Evolutionary conservation across 352 stramenopile genomes (phyloP), one percentile per base, ranked within the genome.

Genomic region (Phytophthora kernoviae): DNA sequence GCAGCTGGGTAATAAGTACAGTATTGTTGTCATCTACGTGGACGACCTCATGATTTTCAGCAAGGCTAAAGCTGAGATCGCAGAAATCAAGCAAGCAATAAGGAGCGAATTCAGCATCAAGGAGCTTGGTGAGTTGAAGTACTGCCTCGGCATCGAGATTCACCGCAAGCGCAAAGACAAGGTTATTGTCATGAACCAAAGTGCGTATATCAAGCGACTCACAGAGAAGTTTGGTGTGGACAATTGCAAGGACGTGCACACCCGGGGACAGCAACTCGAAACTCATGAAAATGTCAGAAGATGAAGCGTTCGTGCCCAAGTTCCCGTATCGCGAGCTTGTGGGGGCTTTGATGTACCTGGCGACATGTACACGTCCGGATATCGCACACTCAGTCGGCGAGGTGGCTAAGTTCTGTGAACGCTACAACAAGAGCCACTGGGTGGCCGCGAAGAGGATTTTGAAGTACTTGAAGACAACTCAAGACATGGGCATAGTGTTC

Each of bases 241-340:
- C 24, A 30, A 30, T 3, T 30, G 24, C 24, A 30, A 30, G 24
- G 24, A 30, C 24, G n/a, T n/a, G n/a, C n/a, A n/a, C n/a, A n/a
- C n/a, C n/a, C n/a, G n/a, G n/a, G n/a, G n/a, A n/a, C n/a, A n/a
- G n/a, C n/a, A n/a, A n/a, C n/a, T n/a, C n/a, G n/a, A n/a, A n/a
- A n/a, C n/a, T n/a, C n/a, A n/a, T n/a, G n/a, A n/a, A n/a, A n/a
- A n/a, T n/a, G n/a, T n/a, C n/a, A n/a, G n/a, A n/a, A n/a, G n/a
- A n/a, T n/a, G n/a, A n/a, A n/a, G n/a, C n/a, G n/a, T n/a, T n/a
- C n/a, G n/a, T n/a, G n/a, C n/a, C n/a, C n/a, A n/a, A n/a, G n/a
- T n/a, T n/a, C n/a, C 52, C 52, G 12, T 59, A 59, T 18, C 41
- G 41, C 30, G 40, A 52, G 9, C 6, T 45, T 8, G 42, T 59